Evolutionary conservation across 179 eudicot species (phyloP), one percentile per base, ranked within the genome.

Genomic region (Beta corolliflora): DNA sequence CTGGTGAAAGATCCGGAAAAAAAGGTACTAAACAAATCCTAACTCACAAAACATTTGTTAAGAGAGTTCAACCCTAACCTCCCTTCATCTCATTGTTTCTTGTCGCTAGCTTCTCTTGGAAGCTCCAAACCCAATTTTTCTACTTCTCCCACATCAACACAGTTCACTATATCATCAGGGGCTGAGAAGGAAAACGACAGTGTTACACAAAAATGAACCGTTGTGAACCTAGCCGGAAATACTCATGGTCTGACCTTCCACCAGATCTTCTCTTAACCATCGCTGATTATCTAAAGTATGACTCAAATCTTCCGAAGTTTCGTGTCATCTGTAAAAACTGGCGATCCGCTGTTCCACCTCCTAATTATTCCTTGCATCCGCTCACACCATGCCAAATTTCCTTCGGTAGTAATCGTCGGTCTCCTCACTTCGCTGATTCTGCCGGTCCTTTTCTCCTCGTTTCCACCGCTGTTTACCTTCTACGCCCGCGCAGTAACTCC

Each of bases 401-500:
- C 71, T 29, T 36, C 19, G 29, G 29, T 25, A 25, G 29, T 25
- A 9, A 14, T 5, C 5, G 7, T 70, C 19, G 5, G 14, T 13
- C 44, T n/a, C 25, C 53, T 9, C 3, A 2, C 41, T 70, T 70
- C 73, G n/a, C 9, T 45, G 13, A 8, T 45, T 45, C 73, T 15
- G 16, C 2, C 7, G 2, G 2, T 21, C 36, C 60, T 19, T 13
- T 72, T 16, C 8, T 23, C 12, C 11, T 72, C 41, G 58, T 72
- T 15, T 53, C 60, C 60, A 52, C 76, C 76, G 59, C 59, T 16
- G 76, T 72, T 29, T 72, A 11, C 18, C 59, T 72, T 29, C 59
- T 72, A 41, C 76, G 58, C 2, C 59, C 25, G 1, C 75, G n/a
- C 41, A 16, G 61, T 16, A 25, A 23, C 41, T 36, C 41, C 41